Base-by-base conservation (phyloP, 1,284 basidiomycete species). In the Tilletia horrida region DNA sequence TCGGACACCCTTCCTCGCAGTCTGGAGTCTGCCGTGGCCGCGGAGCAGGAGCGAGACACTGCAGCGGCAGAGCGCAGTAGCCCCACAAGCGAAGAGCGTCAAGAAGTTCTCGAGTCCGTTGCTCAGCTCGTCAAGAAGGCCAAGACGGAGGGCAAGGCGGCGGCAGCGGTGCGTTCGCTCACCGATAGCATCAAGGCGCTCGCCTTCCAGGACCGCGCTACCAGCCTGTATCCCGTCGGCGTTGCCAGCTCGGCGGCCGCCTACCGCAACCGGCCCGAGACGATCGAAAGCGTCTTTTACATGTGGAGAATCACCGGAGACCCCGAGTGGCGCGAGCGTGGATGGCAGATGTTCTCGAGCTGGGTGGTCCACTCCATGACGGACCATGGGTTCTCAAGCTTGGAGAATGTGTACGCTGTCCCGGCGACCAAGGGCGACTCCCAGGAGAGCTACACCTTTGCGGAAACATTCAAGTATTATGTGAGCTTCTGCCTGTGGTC, bases 281-380 rank as follows among this genome's bases (percentile, higher is more conserved):
- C 85, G 18, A 86, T 87, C 75, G 86, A 87, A 80, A 84, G 82
- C 27, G 84, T 86, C 35, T 85, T 85, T 68, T 82, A 80, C 75
- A 85, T 85, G 84, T 87, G 83, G 77, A 82, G 86, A 50, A 73
- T 86, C 29, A 87, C 86, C 0, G 86, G 86, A 23, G 85, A 87
- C 76, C 76, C 78, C 6, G 82, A 82, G 67, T 87, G 86, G 86
- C 85, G 85, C 75, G 85, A 86, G 66, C 82, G 84, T 47, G 86
- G 86, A 2, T 87, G 86, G 86, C 83, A 84, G 70, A 87, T 87
- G 86, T 87, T 87, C 67, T 82, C 83, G 4, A 82, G 82, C 9
- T 87, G 86, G 86, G 83, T 85, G 65, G 81, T 83, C 66, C 78
- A 83, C 63, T 71, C 77, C 42, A 77, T 84, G 65, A 82, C 82